These are phyloP conservation scores for Suillus fuscotomentosus DNA, from an alignment of 768 basidiomycete species.

Conservation along the genomic window DNA sequence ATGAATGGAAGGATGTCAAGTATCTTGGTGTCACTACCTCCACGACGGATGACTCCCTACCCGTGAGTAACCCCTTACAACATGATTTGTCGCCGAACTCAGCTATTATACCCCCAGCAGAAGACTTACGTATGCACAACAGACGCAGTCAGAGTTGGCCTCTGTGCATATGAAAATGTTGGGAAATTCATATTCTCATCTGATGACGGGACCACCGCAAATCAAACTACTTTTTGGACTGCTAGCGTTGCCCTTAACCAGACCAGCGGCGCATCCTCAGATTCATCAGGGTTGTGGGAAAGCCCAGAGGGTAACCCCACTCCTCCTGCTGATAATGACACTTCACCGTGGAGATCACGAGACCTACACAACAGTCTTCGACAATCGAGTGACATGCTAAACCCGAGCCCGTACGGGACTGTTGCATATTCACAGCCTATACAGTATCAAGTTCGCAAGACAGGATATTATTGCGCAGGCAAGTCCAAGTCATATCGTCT, in stretches of 20 bases:
- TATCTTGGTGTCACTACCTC: slow-evolving; percentile 78
- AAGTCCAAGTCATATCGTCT: slow-evolving; percentile 31
- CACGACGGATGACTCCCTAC: slow-evolving; percentile 49
- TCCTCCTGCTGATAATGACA: slow-evolving; percentile 44
- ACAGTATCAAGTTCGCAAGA: slow-evolving; percentile 78
- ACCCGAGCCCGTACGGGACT: slow-evolving; percentile 49
- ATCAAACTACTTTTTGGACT: slow-evolving; percentile 87
- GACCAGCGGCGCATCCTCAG: slow-evolving; percentile 19
- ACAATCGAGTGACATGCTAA: slow-evolving; percentile 31
- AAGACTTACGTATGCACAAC: slow-evolving; percentile 94
- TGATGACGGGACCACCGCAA: slow-evolving; percentile 56
- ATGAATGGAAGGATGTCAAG: slow-evolving; percentile 88
- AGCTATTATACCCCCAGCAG: slow-evolving; percentile 46
- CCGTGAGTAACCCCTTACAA: slow-evolving; percentile 50
- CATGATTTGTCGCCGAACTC: background rate
- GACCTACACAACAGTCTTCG: slow-evolving; percentile 13
- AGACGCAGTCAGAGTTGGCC: slow-evolving; percentile 65
- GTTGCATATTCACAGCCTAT: slow-evolving; percentile 69
- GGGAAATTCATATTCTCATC: slow-evolving; percentile 90
- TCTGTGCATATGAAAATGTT: slow-evolving; percentile 67
- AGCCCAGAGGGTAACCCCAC: slow-evolving; percentile 60
- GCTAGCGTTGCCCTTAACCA: slow-evolving; percentile 66
- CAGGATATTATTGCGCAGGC: slow-evolving; percentile 97
- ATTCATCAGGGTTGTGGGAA: slow-evolving; percentile 49
- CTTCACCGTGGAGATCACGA: slow-evolving; percentile 48